Base-by-base conservation (phyloP, 306 rosid genomes). In the Cucurbita maxima region DNA sequence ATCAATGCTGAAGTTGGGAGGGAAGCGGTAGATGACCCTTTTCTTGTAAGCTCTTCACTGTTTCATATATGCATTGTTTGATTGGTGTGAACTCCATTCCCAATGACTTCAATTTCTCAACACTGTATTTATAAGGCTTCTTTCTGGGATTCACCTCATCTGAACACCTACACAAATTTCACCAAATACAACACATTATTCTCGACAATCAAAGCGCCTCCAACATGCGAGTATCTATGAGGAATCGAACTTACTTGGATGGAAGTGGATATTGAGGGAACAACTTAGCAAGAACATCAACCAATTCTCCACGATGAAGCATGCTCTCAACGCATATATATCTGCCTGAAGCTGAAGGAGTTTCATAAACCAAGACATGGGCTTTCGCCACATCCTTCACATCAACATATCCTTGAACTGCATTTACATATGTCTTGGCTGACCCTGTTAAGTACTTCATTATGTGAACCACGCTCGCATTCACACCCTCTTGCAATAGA, bases 201-300 rank as follows among this genome's bases (percentile, higher is more conserved):
- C 14, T 30, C 34, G 2, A 30, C 3, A 30, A 2, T 30, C 34
- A 30, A 30, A 30, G 34, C 34, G 34, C 34, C 34, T 3, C 34
- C 34, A 30, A 30, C 34, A 30, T 30, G 34, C 0, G 34, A 2
- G 3, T 2, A 30, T 30, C 34, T 30, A 30, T 30, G 34, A 30
- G 34, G 3, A 30, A 2, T 43, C 3, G 7, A 12, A 52, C 56
- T 52, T 83, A 94, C 98, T 84, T 89, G 84, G 81, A 77, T 10
- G 98, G 98, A 43, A 81, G 38, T 1, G 97, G 98, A 43, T 91
- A 94, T 3, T 94, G 88, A 0, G 96, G 99, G 71, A 90, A 94
- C 74, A 75, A 72, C 48, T 94, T 81, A 57, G 87, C 86, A 0
- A 94, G 80, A 80, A 89, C 89, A 5, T 86, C 92, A 10, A 95